Base-by-base conservation (phyloP, 1,284 basidiomycete species). In the Meira nashicola region DNA sequence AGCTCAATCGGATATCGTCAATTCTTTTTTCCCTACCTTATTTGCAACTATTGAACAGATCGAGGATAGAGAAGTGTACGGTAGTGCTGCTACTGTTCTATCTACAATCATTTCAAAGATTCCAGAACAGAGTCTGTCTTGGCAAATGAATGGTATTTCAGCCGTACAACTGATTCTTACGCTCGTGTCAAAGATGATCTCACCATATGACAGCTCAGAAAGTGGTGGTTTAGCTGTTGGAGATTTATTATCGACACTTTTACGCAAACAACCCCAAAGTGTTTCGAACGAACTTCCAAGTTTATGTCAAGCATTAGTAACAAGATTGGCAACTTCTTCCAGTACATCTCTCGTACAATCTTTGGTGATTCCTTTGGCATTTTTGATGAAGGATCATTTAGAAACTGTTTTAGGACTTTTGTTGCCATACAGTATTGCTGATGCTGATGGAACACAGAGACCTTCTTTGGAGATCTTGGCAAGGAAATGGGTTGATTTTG, bases 211-310 rank as follows among this genome's bases (percentile, higher is more conserved):
- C 33, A 66, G 67, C 37, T 64, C 67, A 12, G 72, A 71, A 62
- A 88, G 90, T 1, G 92, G 90, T 41, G 92, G 92, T 11, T 83
- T 97, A 10, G 88, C 89, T 54, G 87, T 97, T 46, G 94, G 94
- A 41, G 92, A 96, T 74, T 82, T 98, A 44, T 89, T 98, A 72
- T 89, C 96, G 64, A 92, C 96, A 70, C 81, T 98, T 19, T 82
- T 98, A 61, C 84, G 94, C 19, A 85, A 84, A 59, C 87, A 88
- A 0, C 87, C 87, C 14, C 87, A 90, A 52, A 83, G 86, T 1
- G 84, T 94, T 11, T 80, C 87, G 0, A 86, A 90, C 1, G 89
- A 93, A 2, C 83, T 97, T 43, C 90, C 91, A 1, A 87, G 90
- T 63, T 82, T 98, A 10, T 80, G 96, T 47, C 85, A 86, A 55